These are phyloP conservation scores for Zymoseptoria passerinii DNA, from an alignment of 2,329 filamentous ascomycete genomes.

Conservation along the genomic window DNA sequence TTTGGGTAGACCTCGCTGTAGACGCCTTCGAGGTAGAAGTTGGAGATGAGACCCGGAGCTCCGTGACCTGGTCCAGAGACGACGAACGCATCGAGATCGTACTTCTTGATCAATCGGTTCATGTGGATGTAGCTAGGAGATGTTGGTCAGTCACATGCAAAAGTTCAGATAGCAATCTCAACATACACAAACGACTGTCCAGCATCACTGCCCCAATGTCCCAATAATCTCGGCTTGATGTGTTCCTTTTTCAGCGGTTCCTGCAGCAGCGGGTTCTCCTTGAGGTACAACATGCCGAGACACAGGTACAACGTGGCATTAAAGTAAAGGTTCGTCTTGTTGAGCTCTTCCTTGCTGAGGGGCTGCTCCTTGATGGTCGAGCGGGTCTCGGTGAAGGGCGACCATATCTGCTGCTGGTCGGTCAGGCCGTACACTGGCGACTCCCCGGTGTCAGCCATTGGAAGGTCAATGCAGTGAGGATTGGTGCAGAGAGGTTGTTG, in stretches of 20 bases:
- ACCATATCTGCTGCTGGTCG: slow-evolving; percentile 24
- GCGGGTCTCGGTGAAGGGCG: slow-evolving; percentile 24
- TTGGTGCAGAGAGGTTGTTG: background rate
- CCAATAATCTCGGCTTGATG: slow-evolving; percentile 64
- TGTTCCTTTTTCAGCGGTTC: slow-evolving; percentile 62
- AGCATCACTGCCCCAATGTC: slow-evolving; percentile 73
- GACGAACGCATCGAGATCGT: slow-evolving; percentile 63
- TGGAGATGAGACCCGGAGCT: slow-evolving; percentile 65
- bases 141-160: slow-evolving; percentile 4
- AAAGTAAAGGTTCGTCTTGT: slow-evolving; percentile 64
- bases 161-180: background rate
- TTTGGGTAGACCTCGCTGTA: slow-evolving; percentile 72
- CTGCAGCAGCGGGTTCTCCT: slow-evolving; percentile 62
- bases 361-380: slow-evolving; percentile 39
- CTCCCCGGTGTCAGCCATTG: slow-evolving; percentile 13
- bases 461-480: slow-evolving; percentile 1
- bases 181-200: slow-evolving; percentile 62
- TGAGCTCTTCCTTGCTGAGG: slow-evolving; percentile 57
- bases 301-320: slow-evolving; percentile 66
- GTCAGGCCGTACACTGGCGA: slow-evolving; percentile 12
- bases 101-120: slow-evolving; percentile 74
- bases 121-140: slow-evolving; percentile 58
- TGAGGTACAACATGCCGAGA: slow-evolving; percentile 72
- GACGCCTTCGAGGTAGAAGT: slow-evolving; percentile 68
- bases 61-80: slow-evolving; percentile 71